These are phyloP conservation scores for Truncatella angustata DNA, from an alignment of 2,329 filamentous ascomycete species.

Conservation along the genomic window DNA sequence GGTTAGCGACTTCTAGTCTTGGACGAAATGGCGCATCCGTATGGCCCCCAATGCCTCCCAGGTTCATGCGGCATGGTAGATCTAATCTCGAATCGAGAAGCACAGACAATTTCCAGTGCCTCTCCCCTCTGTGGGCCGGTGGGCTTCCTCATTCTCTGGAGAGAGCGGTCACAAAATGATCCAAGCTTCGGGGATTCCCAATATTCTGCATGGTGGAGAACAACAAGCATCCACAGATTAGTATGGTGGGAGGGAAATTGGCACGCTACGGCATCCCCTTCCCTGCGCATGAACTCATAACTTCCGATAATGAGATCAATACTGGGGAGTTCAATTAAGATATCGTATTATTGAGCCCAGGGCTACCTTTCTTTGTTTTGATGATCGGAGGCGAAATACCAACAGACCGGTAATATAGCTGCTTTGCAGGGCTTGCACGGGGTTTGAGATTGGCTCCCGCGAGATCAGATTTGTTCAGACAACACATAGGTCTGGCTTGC, in stretches of 20 bases:
- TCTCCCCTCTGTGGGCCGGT: conserved; percentile 1
- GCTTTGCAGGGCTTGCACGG: neutral
- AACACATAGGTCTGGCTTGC: neutral
- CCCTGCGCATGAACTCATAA: conserved; percentile 9
- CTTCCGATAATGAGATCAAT: conserved; percentile 3
- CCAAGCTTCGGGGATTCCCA: neutral
- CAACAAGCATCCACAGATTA: neutral
- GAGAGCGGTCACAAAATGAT: neutral
- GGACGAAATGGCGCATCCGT: neutral
- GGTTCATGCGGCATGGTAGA: conserved; percentile 3
- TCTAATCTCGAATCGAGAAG: neutral
- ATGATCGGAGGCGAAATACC: neutral
- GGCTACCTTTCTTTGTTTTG: neutral
- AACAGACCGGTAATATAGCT: neutral
- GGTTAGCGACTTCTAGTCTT: neutral
- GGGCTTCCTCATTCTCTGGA: neutral
- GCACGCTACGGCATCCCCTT: neutral
- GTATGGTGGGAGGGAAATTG: neutral
- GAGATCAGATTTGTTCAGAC: too few relatives aligned
- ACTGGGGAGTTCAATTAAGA: conserved; percentile 6
- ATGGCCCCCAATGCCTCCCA: neutral
- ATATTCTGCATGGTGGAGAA: neutral
- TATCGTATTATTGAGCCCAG: conserved; percentile 6
- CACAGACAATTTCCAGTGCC: conserved; percentile 4
- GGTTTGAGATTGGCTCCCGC: neutral